phyloP scores from a whole-genome alignment of 768 basidiomycete species.

The Hypholoma sublateritium region DNA sequence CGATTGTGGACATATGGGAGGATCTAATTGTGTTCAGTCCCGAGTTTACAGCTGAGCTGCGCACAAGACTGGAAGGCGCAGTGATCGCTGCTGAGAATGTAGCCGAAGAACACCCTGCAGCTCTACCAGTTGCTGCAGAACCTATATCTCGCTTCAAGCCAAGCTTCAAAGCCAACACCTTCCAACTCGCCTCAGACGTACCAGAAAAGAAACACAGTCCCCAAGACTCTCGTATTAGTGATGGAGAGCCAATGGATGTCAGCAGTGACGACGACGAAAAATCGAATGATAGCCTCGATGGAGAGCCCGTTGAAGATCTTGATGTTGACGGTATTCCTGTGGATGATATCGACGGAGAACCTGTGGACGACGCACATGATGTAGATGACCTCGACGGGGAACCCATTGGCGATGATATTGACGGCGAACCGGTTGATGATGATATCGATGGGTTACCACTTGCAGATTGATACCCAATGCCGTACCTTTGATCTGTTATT shows the following conservation, averaged over 20 bases:
- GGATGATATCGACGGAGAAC: constrained; percentile 37
- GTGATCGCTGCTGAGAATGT: constrained; percentile 26
- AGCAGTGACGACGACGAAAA: constrained; percentile 33
- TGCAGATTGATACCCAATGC: constrained; percentile 16
- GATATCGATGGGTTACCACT: constrained; percentile 48
- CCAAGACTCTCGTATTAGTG: constrained; percentile 27
- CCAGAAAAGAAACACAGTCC: constrained; percentile 18
- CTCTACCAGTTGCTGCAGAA: constrained; percentile 13
- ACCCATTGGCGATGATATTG: constrained; percentile 27
- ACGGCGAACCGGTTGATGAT: constrained; percentile 32
- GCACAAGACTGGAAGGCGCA: constrained; percentile 71
- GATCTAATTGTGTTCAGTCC: constrained; percentile 97
- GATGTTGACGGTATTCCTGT: constrained; percentile 30
- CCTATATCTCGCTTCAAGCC: constrained; percentile 70
- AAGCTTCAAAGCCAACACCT: constrained; percentile 78
- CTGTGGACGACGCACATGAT: constrained; percentile 37
- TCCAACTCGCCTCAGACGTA: constrained; percentile 63
- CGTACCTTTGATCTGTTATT: too few relatives aligned
- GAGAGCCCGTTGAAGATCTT: constrained; percentile 38
- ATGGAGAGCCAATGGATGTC: constrained; percentile 38
- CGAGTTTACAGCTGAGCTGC: constrained; percentile 76
- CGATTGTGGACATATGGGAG: constrained; percentile 95
- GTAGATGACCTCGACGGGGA: constrained; percentile 51
- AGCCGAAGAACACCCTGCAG: constrained; percentile 24
- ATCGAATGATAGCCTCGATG: constrained; percentile 50